Evolutionary conservation across 805 yeast genomes (phyloP).

Genomic region (Candida corydali): DNA sequence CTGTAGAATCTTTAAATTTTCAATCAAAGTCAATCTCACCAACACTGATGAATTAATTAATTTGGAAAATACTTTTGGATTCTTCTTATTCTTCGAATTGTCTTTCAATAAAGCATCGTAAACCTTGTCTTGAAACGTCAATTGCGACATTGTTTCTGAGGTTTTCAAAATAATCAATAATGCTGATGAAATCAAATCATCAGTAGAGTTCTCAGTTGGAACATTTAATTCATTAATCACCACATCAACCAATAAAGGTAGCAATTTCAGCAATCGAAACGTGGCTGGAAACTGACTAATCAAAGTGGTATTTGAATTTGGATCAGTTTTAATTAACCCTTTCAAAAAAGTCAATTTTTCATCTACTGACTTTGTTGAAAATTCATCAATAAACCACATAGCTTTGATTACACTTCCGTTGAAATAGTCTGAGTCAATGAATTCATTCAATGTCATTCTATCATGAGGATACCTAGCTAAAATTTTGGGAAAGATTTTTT

Average conservation of each 20-base stretch:
- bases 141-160: constrained; percentile 64
- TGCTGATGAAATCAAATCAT: constrained; percentile 38
- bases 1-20: constrained; percentile 45
- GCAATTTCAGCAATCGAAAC: constrained; percentile 62
- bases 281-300: constrained; percentile 33
- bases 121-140: constrained; percentile 72
- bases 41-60: constrained; percentile 29
- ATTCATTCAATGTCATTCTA: constrained; percentile 57
- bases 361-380: constrained; percentile 62
- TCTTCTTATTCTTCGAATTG: constrained; percentile 19
- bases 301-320: constrained; percentile 13
- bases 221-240: constrained; percentile 37
- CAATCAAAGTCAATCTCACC: constrained; percentile 29
- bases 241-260: constrained; percentile 61
- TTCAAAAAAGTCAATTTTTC: constrained; percentile 69
- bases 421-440: constrained; percentile 71
- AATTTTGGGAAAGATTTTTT: constrained; percentile 47
- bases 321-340: constrained; percentile 46
- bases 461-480: constrained; percentile 55
- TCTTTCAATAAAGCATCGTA: constrained; percentile 40
- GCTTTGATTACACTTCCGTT: constrained; percentile 81
- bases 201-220: constrained; percentile 14
- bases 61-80: constrained; percentile 17
- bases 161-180: constrained; percentile 57
- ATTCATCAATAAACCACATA: constrained; percentile 76